A percentile compares a stretch with the other conserved stretches of the same genome.
Evolutionary conservation across 108 stramenopile genomes (phyloP).

Genomic region (Fistulifera pelliculosa): DNA sequence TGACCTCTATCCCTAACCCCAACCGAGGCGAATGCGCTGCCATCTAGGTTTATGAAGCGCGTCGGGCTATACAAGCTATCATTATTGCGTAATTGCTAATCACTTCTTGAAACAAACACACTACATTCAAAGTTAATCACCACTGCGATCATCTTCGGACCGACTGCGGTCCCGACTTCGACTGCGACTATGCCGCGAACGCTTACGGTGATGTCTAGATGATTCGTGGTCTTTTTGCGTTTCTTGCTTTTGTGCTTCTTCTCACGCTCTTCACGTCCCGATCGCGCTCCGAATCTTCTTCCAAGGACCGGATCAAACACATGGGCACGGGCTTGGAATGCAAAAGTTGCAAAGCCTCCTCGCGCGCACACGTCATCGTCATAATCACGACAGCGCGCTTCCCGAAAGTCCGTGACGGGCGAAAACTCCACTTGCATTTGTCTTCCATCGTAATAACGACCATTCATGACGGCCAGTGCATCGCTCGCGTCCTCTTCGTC

Average conservation of each 20-base stretch:
- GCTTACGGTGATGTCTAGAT: too few species aligned
- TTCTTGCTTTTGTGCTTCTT: conserved; percentile 1
- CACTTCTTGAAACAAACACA: too few species aligned
- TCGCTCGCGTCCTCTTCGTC: conserved; percentile 96
- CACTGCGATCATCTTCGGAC: too few species aligned
- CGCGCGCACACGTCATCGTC: conserved; percentile 76
- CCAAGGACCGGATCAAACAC: conserved; percentile 58
- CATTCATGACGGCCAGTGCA: conserved; percentile 81
- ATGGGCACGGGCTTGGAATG: conserved; percentile 84
- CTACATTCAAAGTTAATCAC: too few species aligned
- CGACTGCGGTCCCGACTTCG: too few species aligned
- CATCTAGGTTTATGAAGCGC: too few species aligned
- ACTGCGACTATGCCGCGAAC: too few species aligned
- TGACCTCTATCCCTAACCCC: too few species aligned
- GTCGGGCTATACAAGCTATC: too few species aligned
- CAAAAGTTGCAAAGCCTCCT: conserved; percentile 98
- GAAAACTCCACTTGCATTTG: conserved; percentile 85
- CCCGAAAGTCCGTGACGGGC: conserved; percentile 94
- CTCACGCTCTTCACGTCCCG: conserved; percentile 21
- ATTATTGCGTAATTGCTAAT: too few species aligned
- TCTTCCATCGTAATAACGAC: conserved; percentile 90
- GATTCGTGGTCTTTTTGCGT: conserved; percentile 1
- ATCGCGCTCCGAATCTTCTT: conserved; percentile 57
- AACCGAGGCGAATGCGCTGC: too few species aligned
- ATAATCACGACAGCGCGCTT: conserved; percentile 92